Base-by-base conservation (phyloP, 495 filamentous ascomycete species). In the Delitschia confertaspora region DNA sequence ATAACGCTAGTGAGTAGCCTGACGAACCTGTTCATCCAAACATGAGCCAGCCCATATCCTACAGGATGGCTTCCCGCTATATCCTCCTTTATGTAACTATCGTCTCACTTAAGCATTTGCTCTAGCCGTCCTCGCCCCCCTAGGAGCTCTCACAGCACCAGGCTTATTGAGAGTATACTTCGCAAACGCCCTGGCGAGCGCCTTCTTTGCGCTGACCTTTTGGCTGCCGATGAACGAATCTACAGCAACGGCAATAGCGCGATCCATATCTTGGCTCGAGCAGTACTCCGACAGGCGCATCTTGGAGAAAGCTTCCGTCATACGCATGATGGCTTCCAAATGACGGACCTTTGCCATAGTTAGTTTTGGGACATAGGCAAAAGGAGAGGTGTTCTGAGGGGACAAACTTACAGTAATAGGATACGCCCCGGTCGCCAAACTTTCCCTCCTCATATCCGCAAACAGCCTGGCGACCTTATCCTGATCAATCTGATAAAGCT, bases 181-280 rank as follows among this genome's bases (percentile, higher is more conserved):
- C 47, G 93, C 88, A 75, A 99, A 99, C 11, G 93, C 88, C 45
- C 93, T 73, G 8, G 85, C 85, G 39, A 99, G 76, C 21, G 91
- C 88, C 73, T 95, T 95, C 79, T 96, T 99, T 67, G 83, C 88
- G 69, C 82, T 88, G 55, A 96, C 80, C 68, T 99, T 99, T 64
- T 99, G 93, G 47, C 82, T 88, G 46, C 86, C 85, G 20, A 99
- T 85, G 62, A 99, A 99, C 16, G 80, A 87, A 36, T 99, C 89
- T 8, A 99, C 87, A 0, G 91, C 93, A 10, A 96, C 93, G 5
- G 88, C 88, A 55, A 99, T 96, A 34, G 91, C 93, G 41, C 91
- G 82, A 65, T 99, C 93, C 46, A 99, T 93, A 59, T 99, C 93
- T 45, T 80, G 75, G 11, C 80, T 62, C 6, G 80, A 81, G 62